Conservation (phyloP, 176 grass and related monocot genomes). For the Elymus sibiricus region DNA sequence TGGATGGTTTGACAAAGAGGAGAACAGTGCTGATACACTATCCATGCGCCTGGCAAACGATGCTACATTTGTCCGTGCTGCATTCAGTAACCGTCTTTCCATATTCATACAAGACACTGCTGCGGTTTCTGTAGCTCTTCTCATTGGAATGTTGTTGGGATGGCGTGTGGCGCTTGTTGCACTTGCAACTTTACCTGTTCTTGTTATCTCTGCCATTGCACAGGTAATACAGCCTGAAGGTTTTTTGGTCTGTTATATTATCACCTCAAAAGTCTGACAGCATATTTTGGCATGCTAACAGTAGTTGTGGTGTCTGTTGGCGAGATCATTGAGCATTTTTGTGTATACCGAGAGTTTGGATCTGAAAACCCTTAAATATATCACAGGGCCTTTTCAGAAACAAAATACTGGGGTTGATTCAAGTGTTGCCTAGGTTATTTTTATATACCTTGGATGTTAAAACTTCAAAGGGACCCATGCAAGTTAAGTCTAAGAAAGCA, state of each 20-base stretch:
- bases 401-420: not conserved
- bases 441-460: not conserved
- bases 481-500: not conserved
- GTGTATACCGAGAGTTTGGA: slow-evolving; percentile 7
- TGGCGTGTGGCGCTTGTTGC: slow-evolving; percentile 97
- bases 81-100: slow-evolving; percentile 96
- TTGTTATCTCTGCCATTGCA: slow-evolving; percentile 93
- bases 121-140: slow-evolving; percentile 80
- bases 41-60: slow-evolving; percentile 98
- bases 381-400: not conserved
- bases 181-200: slow-evolving; percentile 85
- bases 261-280: not conserved
- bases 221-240: slow-evolving; percentile 54
- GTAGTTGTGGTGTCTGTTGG: not conserved
- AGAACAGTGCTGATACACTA: slow-evolving; percentile 87
- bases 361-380: not conserved
- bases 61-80: slow-evolving; percentile 97
- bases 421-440: not conserved
- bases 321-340: not conserved
- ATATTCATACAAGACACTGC: slow-evolving; percentile 98
- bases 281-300: slow-evolving; percentile 11
- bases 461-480: not conserved
- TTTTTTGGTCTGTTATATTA: slow-evolving; percentile 10
- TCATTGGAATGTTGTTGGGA: slow-evolving; percentile 90
- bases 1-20: slow-evolving; percentile 99